Evolutionary conservation across 225 moss, liverwort and hornwort species (phyloP).

Genomic region (Neckera pumila): DNA sequence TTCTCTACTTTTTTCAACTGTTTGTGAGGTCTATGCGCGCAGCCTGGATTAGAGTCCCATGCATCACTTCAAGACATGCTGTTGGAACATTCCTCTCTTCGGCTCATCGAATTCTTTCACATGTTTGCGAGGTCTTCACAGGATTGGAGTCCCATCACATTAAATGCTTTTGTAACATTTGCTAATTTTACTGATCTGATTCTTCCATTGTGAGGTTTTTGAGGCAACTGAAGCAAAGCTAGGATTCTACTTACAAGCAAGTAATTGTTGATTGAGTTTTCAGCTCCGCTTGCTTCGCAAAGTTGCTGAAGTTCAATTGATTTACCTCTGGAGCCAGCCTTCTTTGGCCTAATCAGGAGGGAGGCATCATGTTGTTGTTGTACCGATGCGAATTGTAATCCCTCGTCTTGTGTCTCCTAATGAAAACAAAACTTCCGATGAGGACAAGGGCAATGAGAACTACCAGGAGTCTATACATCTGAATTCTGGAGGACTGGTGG

Average conservation of each 20-base stretch:
- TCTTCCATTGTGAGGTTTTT: not conserved
- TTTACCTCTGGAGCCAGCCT: not conserved
- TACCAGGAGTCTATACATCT: not conserved
- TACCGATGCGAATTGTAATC: not conserved
- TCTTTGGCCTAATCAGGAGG: not conserved
- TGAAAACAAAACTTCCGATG: slow-evolving; percentile 3
- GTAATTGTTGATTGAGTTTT: not conserved
- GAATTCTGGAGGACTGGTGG: not conserved
- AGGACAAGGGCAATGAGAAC: slow-evolving; percentile 6
- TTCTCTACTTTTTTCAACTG: not conserved
- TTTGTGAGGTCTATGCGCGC: not conserved
- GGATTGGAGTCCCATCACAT: not conserved
- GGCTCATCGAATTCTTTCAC: not conserved
- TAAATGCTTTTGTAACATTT: not conserved
- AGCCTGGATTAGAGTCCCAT: not conserved
- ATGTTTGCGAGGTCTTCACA: not conserved
- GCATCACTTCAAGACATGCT: not conserved
- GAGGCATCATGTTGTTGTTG: not conserved
- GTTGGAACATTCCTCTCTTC: not conserved
- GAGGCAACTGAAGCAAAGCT: not conserved
- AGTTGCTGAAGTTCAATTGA: not conserved
- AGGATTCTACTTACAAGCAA: not conserved
- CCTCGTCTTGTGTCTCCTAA: not conserved
- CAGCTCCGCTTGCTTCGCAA: not conserved
- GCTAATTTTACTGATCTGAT: no score